phyloP scores from a whole-genome alignment of 495 filamentous ascomycete species.

The Emericellopsis terricola region DNA sequence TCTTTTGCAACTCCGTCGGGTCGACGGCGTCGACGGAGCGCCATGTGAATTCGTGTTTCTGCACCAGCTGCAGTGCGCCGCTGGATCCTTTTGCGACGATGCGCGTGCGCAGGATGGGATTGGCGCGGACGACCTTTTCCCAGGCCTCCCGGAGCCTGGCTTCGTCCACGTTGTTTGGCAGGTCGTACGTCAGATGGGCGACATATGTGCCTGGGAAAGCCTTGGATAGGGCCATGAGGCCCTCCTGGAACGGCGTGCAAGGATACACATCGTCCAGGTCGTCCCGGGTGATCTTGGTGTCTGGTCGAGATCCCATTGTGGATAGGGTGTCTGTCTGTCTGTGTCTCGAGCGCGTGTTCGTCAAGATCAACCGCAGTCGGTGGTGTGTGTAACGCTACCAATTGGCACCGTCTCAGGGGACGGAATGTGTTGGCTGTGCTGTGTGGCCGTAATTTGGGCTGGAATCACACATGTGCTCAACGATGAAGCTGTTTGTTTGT shows the following conservation, averaged over 20 bases:
- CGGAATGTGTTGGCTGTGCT: too few species aligned
- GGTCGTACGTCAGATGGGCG: neutral
- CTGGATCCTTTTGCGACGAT: neutral
- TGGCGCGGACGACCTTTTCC: neutral
- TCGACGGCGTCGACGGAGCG: too few species aligned
- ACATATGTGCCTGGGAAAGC: neutral
- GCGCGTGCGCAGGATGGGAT: constrained; percentile 1
- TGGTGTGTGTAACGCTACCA: too few species aligned
- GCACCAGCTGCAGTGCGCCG: neutral
- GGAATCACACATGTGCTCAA: too few species aligned
- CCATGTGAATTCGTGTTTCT: neutral
- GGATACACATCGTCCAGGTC: constrained; percentile 43
- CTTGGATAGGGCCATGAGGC: constrained; percentile 5
- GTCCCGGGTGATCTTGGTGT: too few species aligned
- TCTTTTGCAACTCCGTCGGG: neutral
- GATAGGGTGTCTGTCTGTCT: too few species aligned
- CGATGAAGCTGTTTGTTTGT: too few species aligned
- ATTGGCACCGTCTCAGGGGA: too few species aligned
- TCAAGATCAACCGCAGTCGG: too few species aligned
- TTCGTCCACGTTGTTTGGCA: neutral
- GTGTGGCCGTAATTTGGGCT: too few species aligned
- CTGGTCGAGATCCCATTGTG: too few species aligned
- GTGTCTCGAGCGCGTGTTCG: too few species aligned
- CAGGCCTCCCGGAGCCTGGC: neutral
- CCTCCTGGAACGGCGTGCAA: constrained; percentile 39